Evolutionary conservation across 495 filamentous ascomycete species (phyloP), one percentile per base, ranked within the genome.

Genomic region (Tuber indicum): DNA sequence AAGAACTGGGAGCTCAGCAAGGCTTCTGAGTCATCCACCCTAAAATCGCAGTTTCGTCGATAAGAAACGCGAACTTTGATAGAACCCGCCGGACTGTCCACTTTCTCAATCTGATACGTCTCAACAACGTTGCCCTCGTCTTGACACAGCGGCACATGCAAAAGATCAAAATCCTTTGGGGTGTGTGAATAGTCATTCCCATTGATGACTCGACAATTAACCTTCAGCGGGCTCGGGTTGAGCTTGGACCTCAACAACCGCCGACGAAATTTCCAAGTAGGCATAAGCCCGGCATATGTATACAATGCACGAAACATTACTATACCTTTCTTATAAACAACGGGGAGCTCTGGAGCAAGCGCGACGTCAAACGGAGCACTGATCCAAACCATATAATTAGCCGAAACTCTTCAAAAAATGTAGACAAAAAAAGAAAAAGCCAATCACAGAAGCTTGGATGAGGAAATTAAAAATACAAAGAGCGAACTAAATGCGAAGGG

Each of bases 1-100:
- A 97, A 94, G 82, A 96, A 94, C n/a, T 92, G 91, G n/a, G 94
- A 97, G 85, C 95, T 97, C 47, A 99, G 83, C 32, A 98, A 84
- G 7, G 94, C 91, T 85, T 99, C 96, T 0, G 93, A 91, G 82
- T 97, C 93, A 80, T 96, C 95, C 26, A 97, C 90, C 26, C 92
- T 90, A 86, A 99, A 98, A 79, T 92, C 93, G 85, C 92, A 96
- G 81, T 94, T 92, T 49, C 88, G 92, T 75, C 96, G 92, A 84
- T 96, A 97, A 12, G 90, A 88, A 36, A 97, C 92, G 62, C 92
- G 88, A 71, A 94, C 89, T 47, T 90, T 91, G 79, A 99, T 91
- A 44, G 91, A 89, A 41, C 96, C 96, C 23, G 92, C 93, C 26
- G 94, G 94, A 6, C 93, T 93, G 73, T 94, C 92, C 4, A 94